Percentiles rank a stretch among this genome's conserved stretches.
phyloP scores from a whole-genome alignment of 176 grass and related monocot species.

The Hyparrhenia diplandra region DNA sequence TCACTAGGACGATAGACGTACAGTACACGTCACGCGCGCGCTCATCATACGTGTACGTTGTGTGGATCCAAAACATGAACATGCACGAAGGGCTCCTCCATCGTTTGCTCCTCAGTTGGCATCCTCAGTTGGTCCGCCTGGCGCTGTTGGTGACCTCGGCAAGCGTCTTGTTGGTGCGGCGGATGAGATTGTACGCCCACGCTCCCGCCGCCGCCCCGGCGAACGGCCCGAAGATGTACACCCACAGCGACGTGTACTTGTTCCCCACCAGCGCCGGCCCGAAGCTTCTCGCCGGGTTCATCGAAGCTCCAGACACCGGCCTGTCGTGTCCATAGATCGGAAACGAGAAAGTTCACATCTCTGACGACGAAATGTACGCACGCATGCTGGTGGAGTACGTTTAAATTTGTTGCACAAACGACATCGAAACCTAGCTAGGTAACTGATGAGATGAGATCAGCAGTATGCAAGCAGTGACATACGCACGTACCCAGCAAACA shows the following conservation, averaged over 20 bases:
- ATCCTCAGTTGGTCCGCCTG: not conserved
- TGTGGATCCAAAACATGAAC: not conserved
- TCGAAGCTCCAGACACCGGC: slow-evolving; percentile 73
- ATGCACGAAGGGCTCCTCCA: not conserved
- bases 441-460: not conserved
- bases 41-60: not conserved
- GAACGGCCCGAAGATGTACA: slow-evolving; percentile 75
- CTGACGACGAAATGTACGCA: not conserved
- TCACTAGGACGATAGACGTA: not conserved
- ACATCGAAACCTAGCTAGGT: not conserved
- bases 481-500: slow-evolving; percentile 69
- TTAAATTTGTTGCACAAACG: not conserved
- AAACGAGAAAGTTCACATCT: not conserved
- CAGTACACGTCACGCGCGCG: too few species aligned
- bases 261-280: slow-evolving; percentile 53
- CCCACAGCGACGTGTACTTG: slow-evolving; percentile 66
- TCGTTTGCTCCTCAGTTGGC: not conserved
- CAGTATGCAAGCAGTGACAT: not conserved
- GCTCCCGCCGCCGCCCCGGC: slow-evolving; percentile 59
- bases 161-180: slow-evolving; percentile 54
- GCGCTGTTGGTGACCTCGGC: slow-evolving; percentile 48
- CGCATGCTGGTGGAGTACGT: not conserved
- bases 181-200: slow-evolving; percentile 70
- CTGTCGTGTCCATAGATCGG: slow-evolving; percentile 9
- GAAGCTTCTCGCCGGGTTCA: slow-evolving; percentile 76